phyloP scores from a whole-genome alignment of 2,329 filamentous ascomycete genomes.

The Botrytis aclada region DNA sequence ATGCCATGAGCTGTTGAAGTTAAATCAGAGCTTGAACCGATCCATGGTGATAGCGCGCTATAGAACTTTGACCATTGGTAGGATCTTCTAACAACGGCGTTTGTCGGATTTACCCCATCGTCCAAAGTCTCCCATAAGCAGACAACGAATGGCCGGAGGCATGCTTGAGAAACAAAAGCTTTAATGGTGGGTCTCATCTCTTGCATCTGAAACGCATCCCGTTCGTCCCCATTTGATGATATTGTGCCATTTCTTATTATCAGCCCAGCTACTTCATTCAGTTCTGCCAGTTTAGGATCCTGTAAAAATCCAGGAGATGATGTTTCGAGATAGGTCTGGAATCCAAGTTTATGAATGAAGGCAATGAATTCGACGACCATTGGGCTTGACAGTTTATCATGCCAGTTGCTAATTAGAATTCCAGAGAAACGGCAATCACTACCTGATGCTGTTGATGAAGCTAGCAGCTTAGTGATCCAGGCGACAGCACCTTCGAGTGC shows the following conservation, averaged over 20 bases:
- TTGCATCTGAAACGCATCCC: slow-evolving; percentile 44
- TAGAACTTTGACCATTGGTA: slow-evolving; percentile 32
- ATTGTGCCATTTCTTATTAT: slow-evolving; percentile 45
- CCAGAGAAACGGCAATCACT: slow-evolving; percentile 26
- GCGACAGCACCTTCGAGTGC: slow-evolving; percentile 1
- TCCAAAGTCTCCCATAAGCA: slow-evolving; percentile 35
- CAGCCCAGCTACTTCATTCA: slow-evolving; percentile 38
- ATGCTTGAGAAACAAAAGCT: slow-evolving; percentile 30
- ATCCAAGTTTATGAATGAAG: slow-evolving; percentile 29
- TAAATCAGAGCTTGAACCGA: slow-evolving; percentile 23
- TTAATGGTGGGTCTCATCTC: slow-evolving; percentile 29
- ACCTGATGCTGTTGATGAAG: slow-evolving; percentile 23
- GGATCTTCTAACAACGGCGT: slow-evolving; percentile 34
- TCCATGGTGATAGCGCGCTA: slow-evolving; percentile 26
- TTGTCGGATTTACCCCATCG: slow-evolving; percentile 27
- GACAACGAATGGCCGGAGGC: slow-evolving; percentile 31
- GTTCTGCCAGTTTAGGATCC: slow-evolving; percentile 21
- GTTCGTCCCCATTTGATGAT: slow-evolving; percentile 40
- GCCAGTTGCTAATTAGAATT: slow-evolving; percentile 29
- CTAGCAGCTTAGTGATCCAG: slow-evolving; percentile 17
- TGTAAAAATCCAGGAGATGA: slow-evolving; percentile 27
- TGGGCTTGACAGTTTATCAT: slow-evolving; percentile 18
- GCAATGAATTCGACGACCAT: slow-evolving; percentile 29
- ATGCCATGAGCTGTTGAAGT: background rate
- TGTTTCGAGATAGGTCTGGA: slow-evolving; percentile 31